These are phyloP conservation scores for Nakazawaea anatomiae DNA, from an alignment of 805 yeast species.

Conservation along the genomic window DNA sequence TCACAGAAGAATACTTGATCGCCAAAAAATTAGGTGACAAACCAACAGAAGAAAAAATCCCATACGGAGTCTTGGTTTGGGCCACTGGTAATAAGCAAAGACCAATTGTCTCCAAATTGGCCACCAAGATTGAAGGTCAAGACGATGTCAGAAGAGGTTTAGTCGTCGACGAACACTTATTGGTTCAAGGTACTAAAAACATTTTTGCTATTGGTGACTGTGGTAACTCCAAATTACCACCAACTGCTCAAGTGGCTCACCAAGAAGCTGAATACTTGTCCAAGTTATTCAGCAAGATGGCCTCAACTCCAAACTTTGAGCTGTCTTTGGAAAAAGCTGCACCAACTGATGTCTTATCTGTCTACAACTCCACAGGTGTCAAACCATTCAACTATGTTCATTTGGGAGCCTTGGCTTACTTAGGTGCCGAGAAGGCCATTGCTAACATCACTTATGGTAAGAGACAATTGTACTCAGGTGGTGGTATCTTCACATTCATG, in stretches of 20 bases:
- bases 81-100: slow-evolving; percentile 55
- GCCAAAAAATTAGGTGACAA: slow-evolving; percentile 39
- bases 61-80: slow-evolving; percentile 53
- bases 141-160: slow-evolving; percentile 49
- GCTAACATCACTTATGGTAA: slow-evolving; percentile 55
- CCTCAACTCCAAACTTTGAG: slow-evolving; percentile 36
- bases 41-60: slow-evolving; percentile 32
- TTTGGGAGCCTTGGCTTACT: slow-evolving; percentile 50
- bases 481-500: slow-evolving; percentile 49
- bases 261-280: slow-evolving; percentile 48
- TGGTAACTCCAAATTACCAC: slow-evolving; percentile 50
- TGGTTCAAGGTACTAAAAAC: slow-evolving; percentile 42
- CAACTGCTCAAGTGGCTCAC: slow-evolving; percentile 55
- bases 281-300: slow-evolving; percentile 33
- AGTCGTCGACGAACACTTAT: slow-evolving; percentile 40
- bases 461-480: slow-evolving; percentile 40
- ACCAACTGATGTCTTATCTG: slow-evolving; percentile 5
- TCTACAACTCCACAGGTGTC: slow-evolving; percentile 16
- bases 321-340: slow-evolving; percentile 32
- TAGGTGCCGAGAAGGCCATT: slow-evolving; percentile 52
- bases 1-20: slow-evolving; percentile 33
- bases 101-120: slow-evolving; percentile 36
- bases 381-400: slow-evolving; percentile 42
- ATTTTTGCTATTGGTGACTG: slow-evolving; percentile 51
- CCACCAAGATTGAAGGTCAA: slow-evolving; percentile 42